Base-by-base conservation (phyloP, 2,329 filamentous ascomycete species). In the Hypoxylon sp. region DNA sequence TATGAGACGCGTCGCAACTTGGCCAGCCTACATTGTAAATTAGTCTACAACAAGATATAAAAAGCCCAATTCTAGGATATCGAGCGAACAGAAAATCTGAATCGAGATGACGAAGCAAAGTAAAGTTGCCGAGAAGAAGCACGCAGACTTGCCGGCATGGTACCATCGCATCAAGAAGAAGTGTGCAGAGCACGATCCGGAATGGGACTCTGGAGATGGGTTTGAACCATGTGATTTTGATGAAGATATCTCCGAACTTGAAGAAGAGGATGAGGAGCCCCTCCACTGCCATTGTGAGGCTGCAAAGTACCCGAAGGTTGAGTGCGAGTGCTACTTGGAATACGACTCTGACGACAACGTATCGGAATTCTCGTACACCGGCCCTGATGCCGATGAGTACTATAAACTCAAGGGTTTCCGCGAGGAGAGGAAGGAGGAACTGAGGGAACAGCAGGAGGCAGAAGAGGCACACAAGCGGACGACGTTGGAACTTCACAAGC, bases 301-400 rank as follows among this genome's bases (percentile, higher is more conserved):
- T 7, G 28, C 14, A 14, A 28, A 32, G 2, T 28, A 50, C 9
- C 17, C 28, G 5, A 14, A 32, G 3, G 6, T 21, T 28, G 43
- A 11, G 13, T 49, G 25, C 19, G 10, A 25, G 2, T 50, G 34
- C 11, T 21, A 60, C 2, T 30, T 9, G n/a, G 56, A 51, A 30
- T 41, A 3, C 21, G 45, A 60, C 3, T 14, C n/a, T 2, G 49
- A 61, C 5, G 49, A 60, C 10, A 11, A 49, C 25, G 14, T 13
- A 13, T 63, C 59, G 14, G 32, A 63, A 9, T n/a, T 5, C 3
- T 57, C 43, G 13, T 63, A 57, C 11, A 11, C 23, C 3, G 51
- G 25, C 2, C 4, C n/a, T 3, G 60, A 53, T 46, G 49, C 49
- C 28, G 19, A 53, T 32, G 36, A 2, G 5, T 61, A 53, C 6